These are phyloP conservation scores for Paraconiothyrium sp. DNA, from an alignment of 2,329 filamentous ascomycete genomes.

Conservation along the genomic window DNA sequence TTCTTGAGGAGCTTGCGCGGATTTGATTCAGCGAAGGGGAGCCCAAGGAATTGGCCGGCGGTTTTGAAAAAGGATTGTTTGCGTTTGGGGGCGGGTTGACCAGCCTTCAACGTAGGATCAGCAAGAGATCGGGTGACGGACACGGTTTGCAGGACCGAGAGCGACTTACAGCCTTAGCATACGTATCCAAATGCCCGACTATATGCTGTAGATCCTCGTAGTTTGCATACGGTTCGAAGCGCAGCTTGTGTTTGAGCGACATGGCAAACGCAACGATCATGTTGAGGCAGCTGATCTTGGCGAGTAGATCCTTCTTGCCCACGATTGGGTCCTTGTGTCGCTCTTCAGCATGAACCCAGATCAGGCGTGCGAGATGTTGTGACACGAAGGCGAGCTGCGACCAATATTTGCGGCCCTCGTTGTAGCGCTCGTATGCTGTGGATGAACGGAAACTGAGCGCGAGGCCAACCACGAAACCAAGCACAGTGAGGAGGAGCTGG, in stretches of 20 bases:
- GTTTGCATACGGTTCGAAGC: constrained; percentile 80
- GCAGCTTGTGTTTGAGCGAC: constrained; percentile 82
- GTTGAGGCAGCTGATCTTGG: constrained; percentile 73
- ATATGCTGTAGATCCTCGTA: constrained; percentile 78
- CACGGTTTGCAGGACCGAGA: neutral
- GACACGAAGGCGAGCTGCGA: constrained; percentile 63
- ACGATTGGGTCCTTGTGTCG: constrained; percentile 58
- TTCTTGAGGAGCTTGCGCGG: neutral
- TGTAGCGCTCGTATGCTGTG: constrained; percentile 76
- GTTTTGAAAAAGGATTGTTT: constrained; percentile 60
- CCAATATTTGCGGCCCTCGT: constrained; percentile 72
- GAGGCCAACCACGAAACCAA: constrained; percentile 82
- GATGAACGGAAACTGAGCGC: constrained; percentile 78
- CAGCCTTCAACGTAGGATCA: constrained; percentile 32
- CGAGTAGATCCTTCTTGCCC: constrained; percentile 72
- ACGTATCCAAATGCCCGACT: constrained; percentile 77
- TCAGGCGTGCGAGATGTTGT: constrained; percentile 72
- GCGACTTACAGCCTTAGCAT: constrained; percentile 62
- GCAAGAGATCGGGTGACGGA: neutral
- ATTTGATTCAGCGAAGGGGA: constrained; percentile 67
- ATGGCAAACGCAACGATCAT: constrained; percentile 80
- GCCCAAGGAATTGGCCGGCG: constrained; percentile 75
- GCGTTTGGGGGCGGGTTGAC: constrained; percentile 42
- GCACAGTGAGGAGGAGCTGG: constrained; percentile 75
- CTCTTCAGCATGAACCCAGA: constrained; percentile 81